phyloP scores from a whole-genome alignment of 106 monocot genomes.

The Chionographis japonica region DNA sequence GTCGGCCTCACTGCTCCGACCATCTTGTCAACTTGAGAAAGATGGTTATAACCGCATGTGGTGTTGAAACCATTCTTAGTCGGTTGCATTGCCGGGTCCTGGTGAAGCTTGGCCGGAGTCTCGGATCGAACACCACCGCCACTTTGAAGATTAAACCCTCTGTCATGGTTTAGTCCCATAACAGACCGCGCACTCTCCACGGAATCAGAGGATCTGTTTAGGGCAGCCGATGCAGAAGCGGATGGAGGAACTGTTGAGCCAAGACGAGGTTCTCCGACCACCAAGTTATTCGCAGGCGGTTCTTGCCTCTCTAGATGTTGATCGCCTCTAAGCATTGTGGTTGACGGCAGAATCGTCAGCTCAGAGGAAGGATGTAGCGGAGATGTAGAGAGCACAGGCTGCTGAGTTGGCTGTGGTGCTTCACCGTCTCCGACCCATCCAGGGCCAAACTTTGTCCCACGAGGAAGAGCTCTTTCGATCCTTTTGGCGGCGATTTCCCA shows the following conservation, averaged over 20 bases:
- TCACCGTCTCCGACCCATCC: conserved; percentile 55
- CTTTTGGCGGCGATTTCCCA: conserved; percentile 41
- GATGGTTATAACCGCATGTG: neutral
- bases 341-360: neutral
- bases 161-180: neutral
- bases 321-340: neutral
- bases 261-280: neutral
- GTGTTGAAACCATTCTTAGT: conserved; percentile 5
- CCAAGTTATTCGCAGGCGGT: neutral
- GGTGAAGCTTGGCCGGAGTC: neutral
- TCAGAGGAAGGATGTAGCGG: neutral
- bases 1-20: neutral
- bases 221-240: neutral
- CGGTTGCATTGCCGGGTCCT: neutral
- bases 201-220: conserved; percentile 3
- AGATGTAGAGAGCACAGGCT: neutral
- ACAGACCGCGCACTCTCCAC: neutral
- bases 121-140: neutral
- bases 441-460: conserved; percentile 44
- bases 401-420: conserved; percentile 6
- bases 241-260: neutral
- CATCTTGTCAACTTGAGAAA: conserved; percentile 2
- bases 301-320: neutral
- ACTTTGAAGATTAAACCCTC: neutral
- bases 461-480: conserved; percentile 44